Evolutionary conservation across 2,329 filamentous ascomycete species (phyloP), one percentile per base, ranked within the genome.

Genomic region (Amphichorda felina): DNA sequence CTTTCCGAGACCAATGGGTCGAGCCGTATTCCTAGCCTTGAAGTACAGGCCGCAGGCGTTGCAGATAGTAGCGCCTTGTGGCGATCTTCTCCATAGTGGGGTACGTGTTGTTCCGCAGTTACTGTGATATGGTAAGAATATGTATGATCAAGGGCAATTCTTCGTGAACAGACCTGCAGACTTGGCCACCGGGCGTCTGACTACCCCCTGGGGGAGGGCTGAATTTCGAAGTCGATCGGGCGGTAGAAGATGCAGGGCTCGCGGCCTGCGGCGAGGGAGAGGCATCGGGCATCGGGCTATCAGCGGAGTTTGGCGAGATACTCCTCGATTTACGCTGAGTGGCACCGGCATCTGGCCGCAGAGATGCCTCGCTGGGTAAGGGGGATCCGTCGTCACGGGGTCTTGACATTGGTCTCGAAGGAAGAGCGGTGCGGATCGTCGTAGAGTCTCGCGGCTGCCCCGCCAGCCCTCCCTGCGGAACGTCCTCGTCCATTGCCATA

Each of bases 31-130:
- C 45, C 91, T 77, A 8, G 89, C 88, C 57, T 96, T 96, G 42
- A 85, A 68, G 56, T 98, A 98, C 13, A 98, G 70, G 29, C 91
- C 91, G 52, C 91, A 98, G 5, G 91, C 91, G 60, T 98, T 98
- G 63, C 91, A 98, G 40, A 98, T 96, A 19, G 87, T 95, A 37
- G 86, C 82, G 21, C 91, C 91, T 49, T 88, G 79, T 0, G 89
- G 89, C 13, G 89, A 94, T 50, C 91, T 76, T 53, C 91, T 77
- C 91, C 91, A 98, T 26, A 98, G 63, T 17, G 91, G 91, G 32
- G 91, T 98, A 55, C 82, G 79, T 35, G 87, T 95, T 13, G 91
- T 96, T 39, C 81, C 82, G 55, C 91, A 98, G 59, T 98, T 98
- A 55, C 91, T 98, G 13, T n/a, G 21, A 39, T 30, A 19, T 16